Evolutionary conservation across 2,329 filamentous ascomycete genomes (phyloP), one percentile per base, ranked within the genome.

Genomic region (Cytospora paraplurivora): DNA sequence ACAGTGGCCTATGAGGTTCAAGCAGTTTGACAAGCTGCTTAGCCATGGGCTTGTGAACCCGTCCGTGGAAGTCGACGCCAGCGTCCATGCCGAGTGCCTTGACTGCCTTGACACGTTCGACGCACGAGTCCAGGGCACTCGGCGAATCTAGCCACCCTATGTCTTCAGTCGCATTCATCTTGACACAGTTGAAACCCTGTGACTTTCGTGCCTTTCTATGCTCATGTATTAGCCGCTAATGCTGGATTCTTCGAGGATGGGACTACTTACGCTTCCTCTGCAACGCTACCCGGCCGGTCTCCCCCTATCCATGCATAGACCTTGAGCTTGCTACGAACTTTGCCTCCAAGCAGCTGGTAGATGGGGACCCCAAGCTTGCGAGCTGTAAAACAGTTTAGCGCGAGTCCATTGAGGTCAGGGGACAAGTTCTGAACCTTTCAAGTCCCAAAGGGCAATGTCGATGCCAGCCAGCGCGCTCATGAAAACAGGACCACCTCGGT

Each of bases 271-370:
- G 82, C 86, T 70, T 84, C 82, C 3, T 69, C 69, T 66, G 83
- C 81, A 21, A 90, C 82, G 70, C 88, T 86, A n/a, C 73, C 72
- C 3, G 87, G 87, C 44, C 86, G 76, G 70, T 89, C 86, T 4
- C 87, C 87, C n/a, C 87, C 87, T 65, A 89, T 89, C 87, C 87
- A 89, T 13, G 84, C 84, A 71, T 89, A 90, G 0, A 89, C 87
- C 65, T 83, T 83, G 33, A 88, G 74, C 71, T 86, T 87, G 68
- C 85, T 77, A 54, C 87, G 79, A 3, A 90, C 79, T 65, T 88
- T 88, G 4, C 88, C 88, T 21, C 88, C 88, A 0, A 90, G 79
- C 0, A 90, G 77, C 67, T 88, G 82, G 70, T 88, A 84, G 38
- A 90, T 79, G 0, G 88, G 87, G 1, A 89, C 83, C 32, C 81